Evolutionary conservation across 768 basidiomycete species (phyloP), one percentile per base, ranked within the genome.

Genomic region (Atractiella rhizophila): DNA sequence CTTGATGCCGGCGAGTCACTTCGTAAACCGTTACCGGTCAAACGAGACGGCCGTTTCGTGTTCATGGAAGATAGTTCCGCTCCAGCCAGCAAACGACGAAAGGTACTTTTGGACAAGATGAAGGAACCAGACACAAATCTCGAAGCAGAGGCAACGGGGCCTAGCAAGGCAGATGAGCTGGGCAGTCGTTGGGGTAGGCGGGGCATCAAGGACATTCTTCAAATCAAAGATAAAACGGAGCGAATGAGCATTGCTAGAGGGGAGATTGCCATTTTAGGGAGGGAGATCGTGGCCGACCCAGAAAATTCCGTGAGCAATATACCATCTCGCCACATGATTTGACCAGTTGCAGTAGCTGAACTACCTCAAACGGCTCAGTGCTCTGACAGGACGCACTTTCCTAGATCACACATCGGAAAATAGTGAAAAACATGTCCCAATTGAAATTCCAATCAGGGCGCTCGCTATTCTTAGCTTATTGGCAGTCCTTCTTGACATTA

Each of bases 401-500:
- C 66, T 73, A n/a, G 39, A 44, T 3, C 70, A 74, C 2, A 68
- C 71, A 2, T 64, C 72, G 2, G 73, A 74, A 44, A 65, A 70
- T 13, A 69, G 74, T 24, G 73, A 57, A 32, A 45, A 51, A 7
- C 43, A 51, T 2, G 63, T 94, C 7, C 53, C 61, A 15, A 86
- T 94, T 50, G 85, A 94, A 50, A 57, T 65, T 15, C 61, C 76
- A 25, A 76, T 98, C 48, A 72, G 88, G 46, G 79, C 79, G 56
- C 63, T 96, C 28, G 78, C 88, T 3, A 68, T 86, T 35, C 63
- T 94, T 29, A 88, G 83, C 11, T 76, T 88, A 53, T 64, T 94
- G 24, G 78, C 85, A 21, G 80, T 96, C 10, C 91, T 81, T 67
- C 85, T 82, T 56, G 91, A 98, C 58, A 70, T 94, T 47, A 73